Percentiles rank a stretch among this genome's conserved stretches.
Conservation (phyloP, 2,329 filamentous ascomycete genomes). For the Ophiostoma australiae region DNA sequence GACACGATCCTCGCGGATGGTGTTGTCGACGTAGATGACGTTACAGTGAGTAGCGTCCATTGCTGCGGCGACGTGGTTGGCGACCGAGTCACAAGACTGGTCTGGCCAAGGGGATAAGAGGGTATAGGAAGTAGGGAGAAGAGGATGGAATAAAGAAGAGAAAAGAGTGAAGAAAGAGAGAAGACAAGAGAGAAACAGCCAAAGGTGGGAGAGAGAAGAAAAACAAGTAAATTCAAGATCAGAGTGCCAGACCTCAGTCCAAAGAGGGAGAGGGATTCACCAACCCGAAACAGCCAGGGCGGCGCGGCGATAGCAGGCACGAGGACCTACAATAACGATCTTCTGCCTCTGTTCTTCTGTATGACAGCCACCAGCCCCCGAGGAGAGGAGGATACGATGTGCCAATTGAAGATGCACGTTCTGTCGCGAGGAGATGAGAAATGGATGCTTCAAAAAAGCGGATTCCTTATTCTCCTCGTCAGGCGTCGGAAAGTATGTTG, state of each 20-base stretch:
- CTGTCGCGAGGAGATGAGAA: not conserved
- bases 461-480: constrained; percentile 7
- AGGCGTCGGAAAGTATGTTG: not conserved
- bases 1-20: constrained; percentile 45
- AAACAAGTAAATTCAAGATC: not conserved
- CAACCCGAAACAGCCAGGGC: constrained; percentile 28
- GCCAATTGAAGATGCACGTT: not conserved
- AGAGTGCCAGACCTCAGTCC: constrained; percentile 16
- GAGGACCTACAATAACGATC: constrained; percentile 14
- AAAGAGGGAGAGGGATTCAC: constrained; percentile 24
- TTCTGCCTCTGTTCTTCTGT: constrained; percentile 17
- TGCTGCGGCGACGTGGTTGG: constrained; percentile 39
- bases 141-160: not conserved
- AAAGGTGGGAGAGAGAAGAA: not conserved
- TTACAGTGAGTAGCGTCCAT: constrained; percentile 57
- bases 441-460: not conserved
- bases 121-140: not conserved
- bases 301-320: constrained; percentile 25
- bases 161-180: not conserved
- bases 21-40: constrained; percentile 57
- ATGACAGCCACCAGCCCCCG: constrained; percentile 25
- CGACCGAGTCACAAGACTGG: constrained; percentile 57
- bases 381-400: constrained; percentile 14
- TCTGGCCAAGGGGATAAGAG: constrained; percentile 35
- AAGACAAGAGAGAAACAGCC: not conserved